Evolutionary conservation across 2,329 filamentous ascomycete genomes (phyloP), one percentile per base, ranked within the genome.

Genomic region (Bipolaris victoriae): DNA sequence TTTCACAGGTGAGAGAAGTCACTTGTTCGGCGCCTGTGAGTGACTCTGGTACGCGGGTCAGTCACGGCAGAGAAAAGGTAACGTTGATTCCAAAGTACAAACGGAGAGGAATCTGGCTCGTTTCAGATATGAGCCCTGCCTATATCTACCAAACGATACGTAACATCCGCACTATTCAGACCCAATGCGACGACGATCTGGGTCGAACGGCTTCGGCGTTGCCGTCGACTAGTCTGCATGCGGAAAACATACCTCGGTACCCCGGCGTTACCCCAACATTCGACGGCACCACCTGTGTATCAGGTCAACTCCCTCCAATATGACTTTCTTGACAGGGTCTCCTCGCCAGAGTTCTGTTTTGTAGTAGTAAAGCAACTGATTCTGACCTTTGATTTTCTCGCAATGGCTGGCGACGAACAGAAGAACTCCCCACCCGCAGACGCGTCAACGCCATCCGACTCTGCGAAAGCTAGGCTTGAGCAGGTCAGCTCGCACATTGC

Each of bases 401-500:
- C 15, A 31, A 75, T 75, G 72, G 65, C 69, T 15, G 66, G 59
- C 24, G 66, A 73, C 51, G 61, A 65, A 4, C 48, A 57, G 16
- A 48, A 66, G 1, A 48, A 66, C 1, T 7, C 59, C 4, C 7
- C 52, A 3, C 36, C 57, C 4, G 65, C 65, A 35, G 58, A 67
- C 60, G 63, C 64, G 57, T 56, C 65, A n/a, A 62, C 49, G 39
- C 57, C 63, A 48, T 63, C 66, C 13, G 49, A 62, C 15, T 60
- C 62, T 36, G 81, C 81, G 5, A 71, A 72, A 47, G 71, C 79
- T 47, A 78, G 83, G 9, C 77, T 85, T 26, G 73, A 73, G 29
- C 82, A 84, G 66, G 76, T 85, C 49, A 78, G 77, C 20, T 75
- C 76, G 3, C 80, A 84, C 63, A 69, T 82, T 52, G 44, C 66